Conservation (phyloP, 352 stramenopile genomes). For the Phytophthora palmivora region DNA sequence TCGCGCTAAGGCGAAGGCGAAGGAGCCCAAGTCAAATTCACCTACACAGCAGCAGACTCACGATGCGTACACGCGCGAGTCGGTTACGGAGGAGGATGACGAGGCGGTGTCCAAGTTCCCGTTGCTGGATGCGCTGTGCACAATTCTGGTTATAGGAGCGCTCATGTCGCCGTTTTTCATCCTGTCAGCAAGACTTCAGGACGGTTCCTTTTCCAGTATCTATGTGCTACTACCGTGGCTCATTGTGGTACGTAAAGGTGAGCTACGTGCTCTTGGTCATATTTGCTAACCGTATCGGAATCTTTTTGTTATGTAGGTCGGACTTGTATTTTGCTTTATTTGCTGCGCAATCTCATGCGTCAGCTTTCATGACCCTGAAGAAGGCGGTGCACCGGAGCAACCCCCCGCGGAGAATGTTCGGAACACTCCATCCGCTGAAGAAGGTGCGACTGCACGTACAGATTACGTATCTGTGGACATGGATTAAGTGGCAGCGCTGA, state of each 20-base stretch:
- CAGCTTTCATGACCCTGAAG: conserved; percentile 52
- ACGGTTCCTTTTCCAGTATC: conserved; percentile 75
- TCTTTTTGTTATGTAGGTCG: conserved; percentile 45
- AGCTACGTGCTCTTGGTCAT: background rate
- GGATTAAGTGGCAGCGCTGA: conserved; percentile 41
- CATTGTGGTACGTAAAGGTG: conserved; percentile 63
- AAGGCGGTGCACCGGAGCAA: conserved; percentile 39
- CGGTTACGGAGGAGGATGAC: conserved; percentile 62
- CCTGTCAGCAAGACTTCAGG: conserved; percentile 73
- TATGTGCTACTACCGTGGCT: conserved; percentile 86
- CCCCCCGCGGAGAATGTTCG: conserved; percentile 36
- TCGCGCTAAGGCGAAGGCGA: conserved; percentile 47
- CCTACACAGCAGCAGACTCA: conserved; percentile 52
- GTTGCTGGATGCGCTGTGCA: conserved; percentile 61
- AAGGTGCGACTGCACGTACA: conserved; percentile 69
- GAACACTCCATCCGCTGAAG: conserved; percentile 54
- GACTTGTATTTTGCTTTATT: conserved; percentile 79
- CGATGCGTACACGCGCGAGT: conserved; percentile 82
- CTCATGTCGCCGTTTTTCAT: conserved; percentile 85
- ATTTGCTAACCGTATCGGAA: background rate
- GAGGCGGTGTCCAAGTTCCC: conserved; percentile 63
- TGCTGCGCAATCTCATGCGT: conserved; percentile 81
- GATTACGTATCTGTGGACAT: conserved; percentile 75
- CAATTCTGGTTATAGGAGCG: conserved; percentile 55
- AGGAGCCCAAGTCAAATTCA: conserved; percentile 41